Evolutionary conservation across 148 eudicot species (phyloP).

Genomic region (Silene uniflora): DNA sequence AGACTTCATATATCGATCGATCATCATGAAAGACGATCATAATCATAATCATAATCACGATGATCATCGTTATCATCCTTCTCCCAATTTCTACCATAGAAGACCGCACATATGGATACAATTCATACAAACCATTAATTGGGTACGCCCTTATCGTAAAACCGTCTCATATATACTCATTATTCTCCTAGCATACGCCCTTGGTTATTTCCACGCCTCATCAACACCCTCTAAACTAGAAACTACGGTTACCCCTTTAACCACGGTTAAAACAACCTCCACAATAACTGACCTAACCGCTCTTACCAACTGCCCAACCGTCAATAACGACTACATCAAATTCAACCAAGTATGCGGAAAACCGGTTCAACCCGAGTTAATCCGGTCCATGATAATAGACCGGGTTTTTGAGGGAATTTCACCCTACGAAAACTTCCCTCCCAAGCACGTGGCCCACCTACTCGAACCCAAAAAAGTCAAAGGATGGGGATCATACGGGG

Average conservation of each 20-base stretch:
- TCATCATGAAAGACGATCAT: background rate
- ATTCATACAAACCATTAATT: background rate
- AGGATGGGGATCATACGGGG: conserved; percentile 73
- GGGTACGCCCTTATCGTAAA: conserved; percentile 13
- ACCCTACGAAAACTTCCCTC: conserved; percentile 59
- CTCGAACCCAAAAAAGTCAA: conserved; percentile 34
- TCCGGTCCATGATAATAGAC: conserved; percentile 39
- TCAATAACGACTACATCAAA: conserved; percentile 30
- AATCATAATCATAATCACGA: background rate
- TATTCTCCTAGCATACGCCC: conserved; percentile 33
- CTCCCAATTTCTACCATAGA: conserved; percentile 9
- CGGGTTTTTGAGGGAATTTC: conserved; percentile 52
- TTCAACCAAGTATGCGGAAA: conserved; percentile 27
- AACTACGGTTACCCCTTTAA: background rate
- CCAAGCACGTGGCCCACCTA: conserved; percentile 34
- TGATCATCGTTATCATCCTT: conserved; percentile 10
- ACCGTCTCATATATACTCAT: conserved; percentile 22
- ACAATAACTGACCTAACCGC: conserved; percentile 7
- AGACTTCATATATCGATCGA: background rate
- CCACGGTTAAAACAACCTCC: background rate
- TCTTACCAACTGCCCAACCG: conserved; percentile 5
- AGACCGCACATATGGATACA: conserved; percentile 4
- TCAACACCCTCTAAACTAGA: conserved; percentile 12
- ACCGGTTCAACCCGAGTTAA: conserved; percentile 29
- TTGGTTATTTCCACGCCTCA: conserved; percentile 41